A percentile compares a stretch with the other conserved stretches of the same genome.
Evolutionary conservation across 2,329 filamentous ascomycete species (phyloP).

Genomic region (Lanzia echinophila): DNA sequence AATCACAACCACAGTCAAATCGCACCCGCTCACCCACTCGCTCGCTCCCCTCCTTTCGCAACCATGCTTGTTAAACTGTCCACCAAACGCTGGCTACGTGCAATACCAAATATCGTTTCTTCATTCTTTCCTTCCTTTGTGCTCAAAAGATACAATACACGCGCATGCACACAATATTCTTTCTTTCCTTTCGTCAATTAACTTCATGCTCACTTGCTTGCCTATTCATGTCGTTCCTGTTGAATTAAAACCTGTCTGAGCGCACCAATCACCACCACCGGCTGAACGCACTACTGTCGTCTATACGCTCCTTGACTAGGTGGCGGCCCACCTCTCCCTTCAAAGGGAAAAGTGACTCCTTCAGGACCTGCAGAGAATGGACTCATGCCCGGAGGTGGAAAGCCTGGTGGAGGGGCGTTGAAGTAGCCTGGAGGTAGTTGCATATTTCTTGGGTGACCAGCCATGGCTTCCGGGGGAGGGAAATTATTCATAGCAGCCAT

Average conservation of each 20-base stretch:
- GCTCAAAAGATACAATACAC: too few relatives aligned
- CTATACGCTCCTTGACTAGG: constrained; percentile 43
- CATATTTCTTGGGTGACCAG: constrained; percentile 32
- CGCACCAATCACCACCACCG: too few relatives aligned
- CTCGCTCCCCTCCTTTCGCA: not conserved
- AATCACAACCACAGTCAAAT: too few relatives aligned
- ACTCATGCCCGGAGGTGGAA: constrained; percentile 48
- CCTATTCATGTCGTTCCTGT: not conserved
- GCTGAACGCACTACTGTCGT: constrained; percentile 24
- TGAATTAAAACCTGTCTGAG: too few relatives aligned
- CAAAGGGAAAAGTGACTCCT: constrained; percentile 47
- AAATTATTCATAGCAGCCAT: constrained; percentile 45
- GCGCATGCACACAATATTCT: too few relatives aligned
- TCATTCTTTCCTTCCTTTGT: too few relatives aligned
- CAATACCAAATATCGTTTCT: not conserved
- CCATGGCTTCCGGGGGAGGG: constrained; percentile 42
- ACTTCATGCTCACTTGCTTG: too few relatives aligned
- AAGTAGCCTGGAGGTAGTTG: constrained; percentile 44
- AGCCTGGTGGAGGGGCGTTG: constrained; percentile 43
- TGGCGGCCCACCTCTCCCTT: constrained; percentile 43
- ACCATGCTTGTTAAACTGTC: too few relatives aligned
- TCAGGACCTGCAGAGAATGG: constrained; percentile 49
- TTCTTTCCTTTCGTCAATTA: too few relatives aligned
- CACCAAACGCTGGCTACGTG: not conserved
- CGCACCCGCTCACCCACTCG: not conserved